Percentiles rank a stretch among this genome's conserved stretches.
phyloP scores from a whole-genome alignment of 1,284 basidiomycete species.

The Ceratobasidium sp. region DNA sequence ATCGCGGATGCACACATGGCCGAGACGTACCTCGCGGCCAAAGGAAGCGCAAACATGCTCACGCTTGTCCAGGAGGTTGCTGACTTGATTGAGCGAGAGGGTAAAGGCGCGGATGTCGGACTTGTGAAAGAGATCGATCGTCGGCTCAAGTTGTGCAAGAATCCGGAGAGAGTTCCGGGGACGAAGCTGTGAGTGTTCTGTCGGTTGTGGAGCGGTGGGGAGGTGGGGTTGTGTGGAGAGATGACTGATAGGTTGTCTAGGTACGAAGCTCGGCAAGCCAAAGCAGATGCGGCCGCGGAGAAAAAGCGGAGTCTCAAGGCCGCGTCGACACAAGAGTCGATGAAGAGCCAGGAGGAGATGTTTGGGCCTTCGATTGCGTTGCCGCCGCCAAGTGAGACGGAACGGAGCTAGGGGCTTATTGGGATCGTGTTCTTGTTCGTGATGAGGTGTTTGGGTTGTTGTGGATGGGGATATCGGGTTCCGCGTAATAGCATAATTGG shows the following conservation, averaged over 20 bases:
- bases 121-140: conserved; percentile 86
- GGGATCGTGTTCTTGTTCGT: not conserved
- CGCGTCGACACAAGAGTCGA: conserved; percentile 13
- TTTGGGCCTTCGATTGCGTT: conserved; percentile 33
- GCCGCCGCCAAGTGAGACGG: not conserved
- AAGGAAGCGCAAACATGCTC: conserved; percentile 51
- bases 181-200: conserved; percentile 65
- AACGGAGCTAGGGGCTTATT: not conserved
- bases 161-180: conserved; percentile 90
- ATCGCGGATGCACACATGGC: conserved; percentile 69
- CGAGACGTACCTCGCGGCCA: conserved; percentile 66
- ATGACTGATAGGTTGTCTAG: conserved; percentile 2
- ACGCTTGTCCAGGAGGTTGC: conserved; percentile 63
- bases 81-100: conserved; percentile 62
- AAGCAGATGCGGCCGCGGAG: conserved; percentile 23
- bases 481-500: no score
- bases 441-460: not conserved
- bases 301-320: conserved; percentile 29
- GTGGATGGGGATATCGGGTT: not conserved
- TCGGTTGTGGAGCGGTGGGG: not conserved
- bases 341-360: conserved; percentile 29
- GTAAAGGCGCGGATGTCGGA: conserved; percentile 77
- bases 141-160: conserved; percentile 83
- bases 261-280: conserved; percentile 31
- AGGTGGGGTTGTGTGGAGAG: not conserved